Evolutionary conservation across 306 rosid species (phyloP).

Genomic region (cucumber (Cucumis sativus)): Cucumber_9930_V3 NC_026656.2:6466001-6466500

Average conservation of each 20-base stretch:
- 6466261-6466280: neutral
- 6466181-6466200: constrained; percentile 11
- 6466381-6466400: neutral
- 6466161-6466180: constrained; percentile 4
- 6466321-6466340: neutral
- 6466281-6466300: neutral
- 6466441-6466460: too few species aligned
- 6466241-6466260: neutral
- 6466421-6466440: too few species aligned
- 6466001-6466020: constrained; percentile 6
- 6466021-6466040: constrained; percentile 5
- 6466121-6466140: neutral
- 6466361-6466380: neutral
- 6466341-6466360: neutral
- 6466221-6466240: constrained; percentile 4
- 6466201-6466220: neutral
- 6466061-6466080: constrained; percentile 8
- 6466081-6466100: neutral
- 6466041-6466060: constrained; percentile 8
- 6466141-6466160: neutral
- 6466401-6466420: neutral
- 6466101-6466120: constrained; percentile 3
- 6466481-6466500: too few species aligned
- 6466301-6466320: neutral
- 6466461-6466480: too few species aligned